phyloP scores from a whole-genome alignment of 1,284 basidiomycete genomes.

The Singerocomus inundabilis region DNA sequence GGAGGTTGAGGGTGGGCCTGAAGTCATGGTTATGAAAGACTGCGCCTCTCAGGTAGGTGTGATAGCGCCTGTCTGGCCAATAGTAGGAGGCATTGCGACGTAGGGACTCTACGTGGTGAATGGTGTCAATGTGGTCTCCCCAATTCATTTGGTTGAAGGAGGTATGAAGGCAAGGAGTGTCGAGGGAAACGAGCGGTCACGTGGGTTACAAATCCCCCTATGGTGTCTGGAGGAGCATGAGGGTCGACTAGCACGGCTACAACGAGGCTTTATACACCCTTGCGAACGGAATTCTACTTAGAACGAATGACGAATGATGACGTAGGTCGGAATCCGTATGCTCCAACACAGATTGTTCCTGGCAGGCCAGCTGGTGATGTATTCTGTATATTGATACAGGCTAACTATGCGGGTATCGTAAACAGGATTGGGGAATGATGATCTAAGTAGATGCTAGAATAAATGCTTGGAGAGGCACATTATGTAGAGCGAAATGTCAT shows the following conservation, averaged over 20 bases:
- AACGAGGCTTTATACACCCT: too few relatives aligned
- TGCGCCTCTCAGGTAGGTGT: conserved; percentile 1
- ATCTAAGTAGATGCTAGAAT: conserved; percentile 32
- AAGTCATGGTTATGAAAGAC: conserved; percentile 13
- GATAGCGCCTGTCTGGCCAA: conserved; percentile 20
- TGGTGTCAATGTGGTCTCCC: conserved; percentile 9
- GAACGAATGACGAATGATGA: too few relatives aligned
- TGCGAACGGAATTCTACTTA: too few relatives aligned
- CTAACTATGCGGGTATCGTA: conserved; percentile 30
- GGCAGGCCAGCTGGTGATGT: neutral
- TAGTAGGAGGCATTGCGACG: conserved; percentile 28
- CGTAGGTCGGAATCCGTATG: too few relatives aligned
- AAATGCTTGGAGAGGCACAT: conserved; percentile 21
- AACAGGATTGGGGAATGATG: conserved; percentile 20
- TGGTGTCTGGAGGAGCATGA: too few relatives aligned
- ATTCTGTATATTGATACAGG: conserved; percentile 32
- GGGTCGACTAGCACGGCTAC: too few relatives aligned
- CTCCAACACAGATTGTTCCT: neutral
- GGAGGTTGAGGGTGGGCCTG: conserved; percentile 32
- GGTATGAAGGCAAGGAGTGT: neutral
- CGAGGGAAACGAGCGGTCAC: conserved; percentile 9
- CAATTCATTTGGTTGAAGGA: conserved; percentile 10
- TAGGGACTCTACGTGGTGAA: conserved; percentile 32
- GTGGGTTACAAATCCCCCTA: conserved; percentile 3
- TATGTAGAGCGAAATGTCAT: conserved; percentile 3